Evolutionary conservation across 495 filamentous ascomycete species (phyloP).

Genomic region (Neurospora sp.): DNA sequence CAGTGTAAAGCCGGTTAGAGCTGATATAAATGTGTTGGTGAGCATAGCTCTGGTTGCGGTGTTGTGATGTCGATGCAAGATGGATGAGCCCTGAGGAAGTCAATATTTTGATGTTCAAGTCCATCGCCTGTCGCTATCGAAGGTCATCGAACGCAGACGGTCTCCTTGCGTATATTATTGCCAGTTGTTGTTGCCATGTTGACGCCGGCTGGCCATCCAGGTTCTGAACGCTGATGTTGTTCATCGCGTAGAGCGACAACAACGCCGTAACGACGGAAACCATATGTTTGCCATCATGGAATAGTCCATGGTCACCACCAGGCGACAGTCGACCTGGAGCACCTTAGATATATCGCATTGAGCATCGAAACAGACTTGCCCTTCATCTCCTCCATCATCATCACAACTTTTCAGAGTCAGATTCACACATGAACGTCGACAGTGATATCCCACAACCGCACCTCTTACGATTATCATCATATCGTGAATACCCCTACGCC

Average conservation of each 20-base stretch:
- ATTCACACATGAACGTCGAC: too few relatives aligned
- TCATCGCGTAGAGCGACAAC: background rate
- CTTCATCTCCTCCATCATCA: background rate
- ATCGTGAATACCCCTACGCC: too few relatives aligned
- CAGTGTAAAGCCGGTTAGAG: background rate
- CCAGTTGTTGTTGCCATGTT: background rate
- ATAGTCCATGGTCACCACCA: background rate
- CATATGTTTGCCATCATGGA: background rate
- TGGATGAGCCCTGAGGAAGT: background rate
- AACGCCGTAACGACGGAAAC: background rate
- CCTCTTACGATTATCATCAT: background rate
- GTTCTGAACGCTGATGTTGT: background rate
- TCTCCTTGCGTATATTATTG: background rate
- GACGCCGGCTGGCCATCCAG: background rate
- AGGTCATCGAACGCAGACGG: background rate
- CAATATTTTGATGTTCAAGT: background rate
- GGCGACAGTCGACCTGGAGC: background rate
- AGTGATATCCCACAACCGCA: background rate
- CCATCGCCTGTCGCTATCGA: background rate
- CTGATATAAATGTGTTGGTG: background rate
- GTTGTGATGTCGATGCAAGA: background rate
- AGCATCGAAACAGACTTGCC: background rate
- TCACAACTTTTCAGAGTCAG: background rate
- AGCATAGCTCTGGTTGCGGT: background rate
- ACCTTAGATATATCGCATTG: background rate